Evolutionary conservation across 441 rosid genomes (phyloP).

Genomic region (Viola pubescens): DNA sequence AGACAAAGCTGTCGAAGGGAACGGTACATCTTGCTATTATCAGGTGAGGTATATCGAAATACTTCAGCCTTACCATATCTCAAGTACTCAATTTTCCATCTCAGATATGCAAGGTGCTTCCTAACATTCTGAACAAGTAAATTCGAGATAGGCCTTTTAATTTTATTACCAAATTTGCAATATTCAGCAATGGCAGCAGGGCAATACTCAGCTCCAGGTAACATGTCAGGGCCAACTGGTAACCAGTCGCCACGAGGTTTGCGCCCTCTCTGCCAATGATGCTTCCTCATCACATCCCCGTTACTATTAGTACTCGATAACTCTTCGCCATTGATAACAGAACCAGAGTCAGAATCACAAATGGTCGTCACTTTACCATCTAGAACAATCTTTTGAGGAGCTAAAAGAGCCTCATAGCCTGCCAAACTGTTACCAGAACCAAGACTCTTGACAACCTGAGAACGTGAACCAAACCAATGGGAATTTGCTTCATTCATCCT

Average conservation of each 20-base stretch:
- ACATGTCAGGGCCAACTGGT: background rate
- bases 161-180: background rate
- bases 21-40: slow-evolving; percentile 8
- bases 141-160: slow-evolving; percentile 3
- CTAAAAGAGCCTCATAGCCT: too few relatives aligned
- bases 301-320: background rate
- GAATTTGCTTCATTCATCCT: background rate
- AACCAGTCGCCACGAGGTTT: slow-evolving; percentile 3
- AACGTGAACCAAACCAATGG: background rate
- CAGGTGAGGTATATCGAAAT: slow-evolving; percentile 26
- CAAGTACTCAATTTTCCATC: slow-evolving; percentile 25
- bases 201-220: slow-evolving; percentile 1
- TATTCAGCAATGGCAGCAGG: slow-evolving; percentile 7
- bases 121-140: slow-evolving; percentile 10
- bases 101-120: slow-evolving; percentile 19
- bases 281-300: background rate
- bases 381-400: background rate
- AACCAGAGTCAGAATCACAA: background rate
- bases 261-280: too few relatives aligned
- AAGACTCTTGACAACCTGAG: background rate
- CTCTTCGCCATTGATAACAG: background rate
- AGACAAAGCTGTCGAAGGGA: slow-evolving; percentile 27
- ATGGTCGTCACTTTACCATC: background rate
- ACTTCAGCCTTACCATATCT: background rate
- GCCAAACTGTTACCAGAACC: too few relatives aligned